phyloP scores from a whole-genome alignment of 805 yeast genomes.

The Phaffomyces opuntiae region DNA sequence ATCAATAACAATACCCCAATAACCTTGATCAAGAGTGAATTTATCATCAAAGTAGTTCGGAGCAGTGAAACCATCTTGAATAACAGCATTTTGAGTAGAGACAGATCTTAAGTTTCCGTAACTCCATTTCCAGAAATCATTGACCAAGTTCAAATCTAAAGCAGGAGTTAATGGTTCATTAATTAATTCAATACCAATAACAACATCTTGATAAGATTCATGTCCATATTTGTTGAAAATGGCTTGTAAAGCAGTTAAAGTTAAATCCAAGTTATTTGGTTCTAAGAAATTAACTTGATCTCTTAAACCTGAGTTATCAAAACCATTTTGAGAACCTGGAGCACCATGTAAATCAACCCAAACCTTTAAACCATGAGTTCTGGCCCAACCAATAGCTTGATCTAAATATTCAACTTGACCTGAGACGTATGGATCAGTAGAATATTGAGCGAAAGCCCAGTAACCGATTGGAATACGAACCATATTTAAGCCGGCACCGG shows the following conservation, averaged over 20 bases:
- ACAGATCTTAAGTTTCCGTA: conserved; percentile 56
- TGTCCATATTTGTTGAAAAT: conserved; percentile 61
- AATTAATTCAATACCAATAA: conserved; percentile 75
- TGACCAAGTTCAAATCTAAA: conserved; percentile 50
- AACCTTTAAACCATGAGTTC: conserved; percentile 53
- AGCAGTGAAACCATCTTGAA: conserved; percentile 78
- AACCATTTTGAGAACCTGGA: conserved; percentile 96
- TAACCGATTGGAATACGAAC: conserved; percentile 92
- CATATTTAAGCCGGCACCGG: conserved; percentile 61
- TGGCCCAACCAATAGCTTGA: conserved; percentile 71
- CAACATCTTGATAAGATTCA: conserved; percentile 56
- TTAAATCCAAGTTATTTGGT: conserved; percentile 43
- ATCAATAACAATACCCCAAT: conserved; percentile 70
- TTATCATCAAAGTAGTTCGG: conserved; percentile 18
- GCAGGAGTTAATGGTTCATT: conserved; percentile 85
- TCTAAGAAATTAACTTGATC: conserved; percentile 53
- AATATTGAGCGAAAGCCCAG: conserved; percentile 72
- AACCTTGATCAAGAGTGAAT: conserved; percentile 31
- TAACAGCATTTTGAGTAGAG: conserved; percentile 49
- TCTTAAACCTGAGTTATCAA: conserved; percentile 86
- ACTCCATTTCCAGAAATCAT: conserved; percentile 54
- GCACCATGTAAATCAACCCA: conserved; percentile 95
- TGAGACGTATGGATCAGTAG: conserved; percentile 76
- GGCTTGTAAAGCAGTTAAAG: conserved; percentile 46
- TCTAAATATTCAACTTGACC: conserved; percentile 75